Evolutionary conservation across 768 basidiomycete species (phyloP), one percentile per base, ranked within the genome.

Genomic region (Mycena latifolia): DNA sequence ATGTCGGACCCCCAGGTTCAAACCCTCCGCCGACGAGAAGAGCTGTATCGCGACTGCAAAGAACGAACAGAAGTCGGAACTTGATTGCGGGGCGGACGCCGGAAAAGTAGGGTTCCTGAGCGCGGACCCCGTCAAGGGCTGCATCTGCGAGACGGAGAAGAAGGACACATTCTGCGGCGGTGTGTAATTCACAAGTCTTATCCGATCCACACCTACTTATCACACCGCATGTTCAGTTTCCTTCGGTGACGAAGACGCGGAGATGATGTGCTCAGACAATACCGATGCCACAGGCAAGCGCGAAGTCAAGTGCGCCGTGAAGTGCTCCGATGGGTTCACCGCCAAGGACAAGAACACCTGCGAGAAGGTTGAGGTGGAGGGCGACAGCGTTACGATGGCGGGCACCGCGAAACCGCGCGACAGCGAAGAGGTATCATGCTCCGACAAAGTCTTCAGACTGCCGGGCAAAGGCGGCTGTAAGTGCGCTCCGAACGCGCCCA

Each of bases 221-320:
- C 48, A 12, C 17, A 31, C 15, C 33, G 10, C 17, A 27, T 18
- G 8, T 55, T 9, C 25, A 55, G 55, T 45, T 20, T 15, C 55
- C 2, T 8, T 35, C 24, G 57, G 45, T 4, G 58, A 60, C 18
- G 29, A 12, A 11, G 58, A 51, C 28, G 58, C 58, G n/a, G 58
- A 60, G 39, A 51, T 51, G 58, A 51, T 31, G 33, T 60, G 58
- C 50, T 41, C 37, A 3, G 58, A 60, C n/a, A 51, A 48, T 14
- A 60, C 58, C 20, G 37, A 43, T 22, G 2, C 6, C 5, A 9
- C 2, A 3, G 58, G 58, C 27, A 31, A 12, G 11, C 58, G 58
- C 37, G 50, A 60, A 15, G 58, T 60, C 37, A 60, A 41, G n/a
- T 60, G 58, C 18, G 39, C 48, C 3, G 58, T 52, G 24, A 39